Percentiles rank a stretch among this genome's conserved stretches.
phyloP scores from a whole-genome alignment of 345 rosid genomes.

The Populus alba region DNA sequence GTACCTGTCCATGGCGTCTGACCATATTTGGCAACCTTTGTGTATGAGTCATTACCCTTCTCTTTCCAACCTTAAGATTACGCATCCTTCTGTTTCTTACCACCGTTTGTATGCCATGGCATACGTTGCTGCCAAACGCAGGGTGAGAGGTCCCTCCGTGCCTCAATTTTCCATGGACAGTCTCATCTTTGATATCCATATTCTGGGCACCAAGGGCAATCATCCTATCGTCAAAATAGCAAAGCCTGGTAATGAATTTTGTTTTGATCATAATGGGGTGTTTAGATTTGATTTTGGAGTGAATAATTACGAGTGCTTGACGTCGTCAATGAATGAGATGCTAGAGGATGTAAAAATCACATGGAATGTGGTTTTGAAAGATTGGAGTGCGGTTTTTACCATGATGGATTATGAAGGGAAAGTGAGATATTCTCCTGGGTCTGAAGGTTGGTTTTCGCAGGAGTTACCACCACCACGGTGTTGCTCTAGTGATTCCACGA shows the following conservation, averaged over 20 bases:
- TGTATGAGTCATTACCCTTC: slow-evolving; percentile 38
- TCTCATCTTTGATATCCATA: slow-evolving; percentile 34
- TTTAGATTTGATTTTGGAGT: slow-evolving; percentile 35
- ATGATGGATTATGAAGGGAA: slow-evolving; percentile 42
- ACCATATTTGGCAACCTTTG: slow-evolving; percentile 39
- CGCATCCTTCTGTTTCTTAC: slow-evolving; percentile 29
- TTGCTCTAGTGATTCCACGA: slow-evolving; percentile 19
- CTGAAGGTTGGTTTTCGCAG: slow-evolving; percentile 45
- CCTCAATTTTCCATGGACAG: slow-evolving; percentile 36
- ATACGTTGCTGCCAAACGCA: slow-evolving; percentile 31
- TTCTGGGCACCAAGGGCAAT: neutral
- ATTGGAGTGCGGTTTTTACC: slow-evolving; percentile 39
- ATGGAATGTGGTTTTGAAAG: slow-evolving; percentile 41
- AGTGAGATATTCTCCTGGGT: slow-evolving; percentile 7
- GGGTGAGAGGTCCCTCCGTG: slow-evolving; percentile 16
- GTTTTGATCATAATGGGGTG: slow-evolving; percentile 5
- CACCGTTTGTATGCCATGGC: slow-evolving; percentile 34
- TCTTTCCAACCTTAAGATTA: slow-evolving; percentile 32
- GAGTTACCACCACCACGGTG: slow-evolving; percentile 46
- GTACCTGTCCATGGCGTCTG: slow-evolving; percentile 40
- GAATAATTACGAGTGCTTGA: neutral
- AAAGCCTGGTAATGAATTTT: slow-evolving; percentile 10
- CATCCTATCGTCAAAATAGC: slow-evolving; percentile 10
- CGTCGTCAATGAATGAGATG: neutral
- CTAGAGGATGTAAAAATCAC: slow-evolving; percentile 27